phyloP scores from a whole-genome alignment of 345 rosid genomes.

The Psidium guajava region DNA sequence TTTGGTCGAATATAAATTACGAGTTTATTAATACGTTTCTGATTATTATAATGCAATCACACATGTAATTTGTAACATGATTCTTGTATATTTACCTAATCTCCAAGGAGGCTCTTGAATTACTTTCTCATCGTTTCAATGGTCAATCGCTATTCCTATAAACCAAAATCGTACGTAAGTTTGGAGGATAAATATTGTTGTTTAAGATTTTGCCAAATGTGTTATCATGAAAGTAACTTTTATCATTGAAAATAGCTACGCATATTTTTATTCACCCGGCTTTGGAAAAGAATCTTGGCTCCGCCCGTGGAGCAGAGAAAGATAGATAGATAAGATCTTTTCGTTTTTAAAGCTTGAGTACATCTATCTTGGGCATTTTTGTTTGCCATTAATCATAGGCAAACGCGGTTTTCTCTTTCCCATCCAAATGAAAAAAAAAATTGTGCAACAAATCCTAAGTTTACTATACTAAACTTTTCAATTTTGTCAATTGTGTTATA shows the following conservation, averaged over 20 bases:
- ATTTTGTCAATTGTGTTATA: too few species aligned
- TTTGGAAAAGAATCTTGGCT: background rate
- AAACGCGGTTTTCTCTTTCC: too few species aligned
- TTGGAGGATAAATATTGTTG: background rate
- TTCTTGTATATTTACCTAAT: background rate
- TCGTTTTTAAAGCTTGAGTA: too few species aligned
- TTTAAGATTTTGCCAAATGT: background rate
- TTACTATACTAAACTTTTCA: too few species aligned
- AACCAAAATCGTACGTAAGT: background rate
- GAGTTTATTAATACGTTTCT: background rate
- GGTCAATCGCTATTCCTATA: background rate
- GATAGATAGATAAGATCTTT: background rate
- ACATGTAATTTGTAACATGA: background rate
- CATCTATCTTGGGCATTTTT: too few species aligned
- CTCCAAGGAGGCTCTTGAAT: background rate
- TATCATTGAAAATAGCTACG: background rate
- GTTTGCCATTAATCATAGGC: too few species aligned
- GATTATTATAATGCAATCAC: background rate
- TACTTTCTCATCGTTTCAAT: background rate
- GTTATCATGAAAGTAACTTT: background rate
- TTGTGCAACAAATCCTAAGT: too few species aligned
- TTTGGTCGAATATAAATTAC: background rate
- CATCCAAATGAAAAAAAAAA: too few species aligned
- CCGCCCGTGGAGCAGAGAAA: background rate
- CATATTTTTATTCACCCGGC: background rate